phyloP scores from a whole-genome alignment of 805 yeast species.

The Schizosaccharomyces octosporus region DNA sequence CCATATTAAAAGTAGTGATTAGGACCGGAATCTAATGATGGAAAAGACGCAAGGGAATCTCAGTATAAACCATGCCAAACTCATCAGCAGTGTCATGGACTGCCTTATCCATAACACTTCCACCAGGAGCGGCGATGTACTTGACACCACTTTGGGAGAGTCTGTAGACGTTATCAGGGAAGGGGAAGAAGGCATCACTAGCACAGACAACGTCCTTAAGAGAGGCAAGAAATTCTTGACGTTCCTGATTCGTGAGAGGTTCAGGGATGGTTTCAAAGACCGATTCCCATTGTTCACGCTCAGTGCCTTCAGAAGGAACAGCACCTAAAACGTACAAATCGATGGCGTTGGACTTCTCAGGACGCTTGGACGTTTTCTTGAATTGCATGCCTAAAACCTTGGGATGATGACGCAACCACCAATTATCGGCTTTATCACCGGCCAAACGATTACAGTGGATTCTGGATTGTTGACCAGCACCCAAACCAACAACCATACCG shows the following conservation, averaged over 20 bases:
- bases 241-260: slow-evolving; percentile 63
- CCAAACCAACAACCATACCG: slow-evolving; percentile 97
- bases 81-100: slow-evolving; percentile 91
- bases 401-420: slow-evolving; percentile 99
- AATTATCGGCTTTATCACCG: slow-evolving; percentile 97
- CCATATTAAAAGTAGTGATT: not conserved
- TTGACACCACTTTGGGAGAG: slow-evolving; percentile 93
- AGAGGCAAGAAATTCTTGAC: slow-evolving; percentile 63
- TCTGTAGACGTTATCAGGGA: slow-evolving; percentile 96
- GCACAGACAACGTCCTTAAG: slow-evolving; percentile 71
- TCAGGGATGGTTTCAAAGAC: slow-evolving; percentile 66
- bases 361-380: slow-evolving; percentile 96
- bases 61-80: slow-evolving; percentile 71
- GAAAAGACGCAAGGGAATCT: slow-evolving; percentile 92
- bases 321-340: slow-evolving; percentile 80
- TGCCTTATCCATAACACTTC: slow-evolving; percentile 92
- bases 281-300: slow-evolving; percentile 71
- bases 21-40: slow-evolving; percentile 37
- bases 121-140: slow-evolving; percentile 88
- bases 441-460: slow-evolving; percentile 98
- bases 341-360: slow-evolving; percentile 94
- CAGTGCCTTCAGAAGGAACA: slow-evolving; percentile 79
- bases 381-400: slow-evolving; percentile 76
- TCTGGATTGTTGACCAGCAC: slow-evolving; percentile 99
- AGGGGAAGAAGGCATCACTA: slow-evolving; percentile 98